Evolutionary conservation across 2,329 filamentous ascomycete species (phyloP), one percentile per base, ranked within the genome.

Genomic region (Aspergillus ochraceus): DNA sequence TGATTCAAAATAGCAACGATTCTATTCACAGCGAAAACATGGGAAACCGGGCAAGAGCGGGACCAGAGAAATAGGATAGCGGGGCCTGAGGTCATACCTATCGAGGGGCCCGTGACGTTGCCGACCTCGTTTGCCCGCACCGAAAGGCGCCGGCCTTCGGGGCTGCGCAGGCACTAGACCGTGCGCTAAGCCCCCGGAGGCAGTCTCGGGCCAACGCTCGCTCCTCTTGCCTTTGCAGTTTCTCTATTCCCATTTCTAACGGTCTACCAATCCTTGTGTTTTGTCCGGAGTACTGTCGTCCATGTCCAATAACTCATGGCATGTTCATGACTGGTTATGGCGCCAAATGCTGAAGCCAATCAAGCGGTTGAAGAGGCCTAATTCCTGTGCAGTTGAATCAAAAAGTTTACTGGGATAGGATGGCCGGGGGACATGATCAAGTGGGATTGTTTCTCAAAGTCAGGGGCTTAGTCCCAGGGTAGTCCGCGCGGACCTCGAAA

Each of bases 51-150:
- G 54, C 49, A 46, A 51, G 54, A 52, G 53, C 49, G 54, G 49
- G 54, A 53, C 52, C 55, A 65, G 65, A 14, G 14, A 65, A 60
- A 61, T 66, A 62, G 65, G 65, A 57, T 17, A n/a, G 17, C 36
- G 36, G 36, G 36, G 36, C 36, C 36, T 42, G 36, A 42, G 36
- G 36, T 42, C 36, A 42, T 42, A 17, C 36, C 36, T 3, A 14
- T 36, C 32, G 32, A 12, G 32, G 11, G 17, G 36, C 36, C 57
- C 53, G 61, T 66, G 64, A 66, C 65, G 62, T 67, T 60, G 30
- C 11, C 22, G 14, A 22, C 52, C 22, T 22, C 24, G 32, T 17
- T 26, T 55, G 26, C 26, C 29, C 24, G 26, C 26, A 55, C 60
- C 58, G 60, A 61, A 42, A 55, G 22, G 36, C 59, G 59, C 53